Evolutionary conservation across 768 basidiomycete species (phyloP).

Genomic region (Cystobasidium ongulense): DNA sequence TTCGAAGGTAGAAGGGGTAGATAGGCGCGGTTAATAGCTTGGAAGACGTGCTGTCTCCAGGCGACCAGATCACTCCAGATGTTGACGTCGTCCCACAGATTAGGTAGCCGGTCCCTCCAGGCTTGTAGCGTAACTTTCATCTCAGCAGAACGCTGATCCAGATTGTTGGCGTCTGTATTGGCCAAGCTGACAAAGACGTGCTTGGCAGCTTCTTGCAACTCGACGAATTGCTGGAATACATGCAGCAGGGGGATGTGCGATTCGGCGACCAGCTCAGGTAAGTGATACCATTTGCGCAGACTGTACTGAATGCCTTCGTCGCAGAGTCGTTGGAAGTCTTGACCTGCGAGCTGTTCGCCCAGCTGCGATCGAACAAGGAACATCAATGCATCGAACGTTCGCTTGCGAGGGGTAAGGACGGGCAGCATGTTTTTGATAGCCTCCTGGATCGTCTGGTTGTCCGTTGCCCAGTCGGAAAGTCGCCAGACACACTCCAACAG

Average conservation of each 20-base stretch:
- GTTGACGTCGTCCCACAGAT: constrained; percentile 91
- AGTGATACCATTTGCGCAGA: constrained; percentile 85
- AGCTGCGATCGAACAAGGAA: constrained; percentile 77
- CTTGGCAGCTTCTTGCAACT: constrained; percentile 80
- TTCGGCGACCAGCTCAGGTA: constrained; percentile 76
- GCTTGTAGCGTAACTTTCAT: constrained; percentile 92
- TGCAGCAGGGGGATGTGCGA: constrained; percentile 91
- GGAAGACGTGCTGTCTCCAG: constrained; percentile 97
- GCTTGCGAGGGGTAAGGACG: constrained; percentile 83
- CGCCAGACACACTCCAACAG: constrained; percentile 94
- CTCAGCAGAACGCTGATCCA: constrained; percentile 90
- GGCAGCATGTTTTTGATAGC: constrained; percentile 70
- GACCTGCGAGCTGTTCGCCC: constrained; percentile 54
- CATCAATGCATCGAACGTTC: constrained; percentile 93
- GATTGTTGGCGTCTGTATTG: constrained; percentile 71
- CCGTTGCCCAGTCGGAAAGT: constrained; percentile 71
- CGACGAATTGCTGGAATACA: constrained; percentile 98
- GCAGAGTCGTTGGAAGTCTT: constrained; percentile 64
- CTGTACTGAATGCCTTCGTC: constrained; percentile 97
- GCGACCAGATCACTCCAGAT: constrained; percentile 99
- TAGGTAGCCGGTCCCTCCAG: constrained; percentile 93
- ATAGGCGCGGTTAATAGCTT: constrained; percentile 90
- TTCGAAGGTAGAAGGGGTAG: constrained; percentile 67
- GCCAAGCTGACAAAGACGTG: constrained; percentile 87
- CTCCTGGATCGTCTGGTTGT: constrained; percentile 63